Conservation (phyloP, 306 rosid genomes). For the Lablab purpureus region DNA sequence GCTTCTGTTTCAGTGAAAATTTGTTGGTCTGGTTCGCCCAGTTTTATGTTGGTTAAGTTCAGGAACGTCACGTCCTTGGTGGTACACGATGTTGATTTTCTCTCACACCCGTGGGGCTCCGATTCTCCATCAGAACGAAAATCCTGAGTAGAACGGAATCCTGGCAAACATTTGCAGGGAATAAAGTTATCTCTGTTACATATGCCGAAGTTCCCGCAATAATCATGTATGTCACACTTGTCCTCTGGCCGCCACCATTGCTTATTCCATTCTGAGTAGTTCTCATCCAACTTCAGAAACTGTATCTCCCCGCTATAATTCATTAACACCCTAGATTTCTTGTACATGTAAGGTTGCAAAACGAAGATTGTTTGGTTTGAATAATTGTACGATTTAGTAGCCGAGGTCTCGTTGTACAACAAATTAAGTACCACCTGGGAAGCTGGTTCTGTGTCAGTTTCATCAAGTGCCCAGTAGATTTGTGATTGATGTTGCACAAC, state of each 20-base stretch:
- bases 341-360: not conserved
- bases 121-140: too few species aligned
- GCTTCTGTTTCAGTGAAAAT: accelerated
- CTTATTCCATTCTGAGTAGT: accelerated
- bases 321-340: slow-evolving; percentile 42
- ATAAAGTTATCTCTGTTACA: not conserved
- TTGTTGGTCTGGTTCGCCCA: not conserved
- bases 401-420: not conserved
- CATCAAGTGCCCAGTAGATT: slow-evolving; percentile 29
- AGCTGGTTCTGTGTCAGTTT: too few species aligned
- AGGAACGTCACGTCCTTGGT: slow-evolving; percentile 19
- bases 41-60: slow-evolving; percentile 29
- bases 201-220: slow-evolving; percentile 51
- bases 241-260: slow-evolving; percentile 10
- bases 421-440: too few species aligned
- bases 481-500: not conserved
- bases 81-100: not conserved
- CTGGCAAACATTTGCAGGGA: slow-evolving; percentile 59
- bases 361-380: not conserved
- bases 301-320: slow-evolving; percentile 16
- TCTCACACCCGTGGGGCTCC: slow-evolving; percentile 40
- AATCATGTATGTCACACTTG: slow-evolving; percentile 18
- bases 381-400: not conserved
- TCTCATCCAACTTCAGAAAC: not conserved
- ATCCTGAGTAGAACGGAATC: not conserved